phyloP scores from a whole-genome alignment of 179 eudicot genomes.

The Monotropa hypopitys region DNA sequence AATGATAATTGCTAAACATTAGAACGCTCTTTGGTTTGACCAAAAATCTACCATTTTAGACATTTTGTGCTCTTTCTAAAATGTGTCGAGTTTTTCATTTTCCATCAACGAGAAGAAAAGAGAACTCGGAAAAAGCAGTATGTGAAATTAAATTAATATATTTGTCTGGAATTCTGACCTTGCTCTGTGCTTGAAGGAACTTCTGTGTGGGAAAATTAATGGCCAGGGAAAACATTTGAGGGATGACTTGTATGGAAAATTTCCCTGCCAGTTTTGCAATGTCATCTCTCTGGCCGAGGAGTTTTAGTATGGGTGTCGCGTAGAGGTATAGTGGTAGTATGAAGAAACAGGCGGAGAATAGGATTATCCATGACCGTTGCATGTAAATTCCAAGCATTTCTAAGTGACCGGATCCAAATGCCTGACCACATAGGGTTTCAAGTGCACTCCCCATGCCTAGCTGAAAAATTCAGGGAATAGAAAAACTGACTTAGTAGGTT shows the following conservation, averaged over 20 bases:
- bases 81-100: background rate
- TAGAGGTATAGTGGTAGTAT: constrained; percentile 55
- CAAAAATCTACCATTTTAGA: background rate
- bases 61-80: background rate
- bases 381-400: constrained; percentile 64
- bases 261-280: constrained; percentile 54
- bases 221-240: constrained; percentile 65
- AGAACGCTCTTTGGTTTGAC: background rate
- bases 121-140: background rate
- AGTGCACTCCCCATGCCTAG: constrained; percentile 85
- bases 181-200: constrained; percentile 81
- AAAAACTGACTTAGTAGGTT: background rate
- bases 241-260: constrained; percentile 48
- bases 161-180: constrained; percentile 39
- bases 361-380: constrained; percentile 75
- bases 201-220: constrained; percentile 71
- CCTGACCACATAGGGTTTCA: constrained; percentile 84
- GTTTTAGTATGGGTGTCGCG: constrained; percentile 37
- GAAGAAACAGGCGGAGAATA: constrained; percentile 28
- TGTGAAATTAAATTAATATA: background rate
- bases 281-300: constrained; percentile 57
- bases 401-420: constrained; percentile 65
- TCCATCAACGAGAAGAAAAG: background rate
- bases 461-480: constrained; percentile 29
- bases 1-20: background rate